phyloP scores from a whole-genome alignment of 495 filamentous ascomycete genomes.

The Penicillium maclennaniae region DNA sequence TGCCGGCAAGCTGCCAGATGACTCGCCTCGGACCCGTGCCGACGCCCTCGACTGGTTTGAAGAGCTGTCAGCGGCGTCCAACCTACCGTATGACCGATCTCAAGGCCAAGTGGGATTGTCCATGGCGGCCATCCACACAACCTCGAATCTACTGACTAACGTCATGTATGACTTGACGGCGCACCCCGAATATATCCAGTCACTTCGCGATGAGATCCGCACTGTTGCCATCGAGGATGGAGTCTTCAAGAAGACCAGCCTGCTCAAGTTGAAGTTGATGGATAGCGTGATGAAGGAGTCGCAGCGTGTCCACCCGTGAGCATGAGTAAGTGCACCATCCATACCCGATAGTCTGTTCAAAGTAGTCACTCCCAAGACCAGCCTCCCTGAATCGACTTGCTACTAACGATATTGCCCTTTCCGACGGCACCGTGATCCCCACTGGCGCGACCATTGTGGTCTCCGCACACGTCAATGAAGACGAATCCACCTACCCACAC shows the following conservation, averaged over 20 bases:
- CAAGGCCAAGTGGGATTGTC: conserved; percentile 31
- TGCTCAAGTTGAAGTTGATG: conserved; percentile 50
- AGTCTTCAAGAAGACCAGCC: conserved; percentile 43
- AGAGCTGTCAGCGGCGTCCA: conserved; percentile 21
- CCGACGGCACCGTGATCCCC: conserved; percentile 32
- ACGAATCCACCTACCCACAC: conserved; percentile 41
- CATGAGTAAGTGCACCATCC: conserved; percentile 28
- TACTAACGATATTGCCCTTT: conserved; percentile 26
- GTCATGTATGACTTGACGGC: conserved; percentile 40
- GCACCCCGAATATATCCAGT: conserved; percentile 34
- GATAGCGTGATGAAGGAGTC: conserved; percentile 42
- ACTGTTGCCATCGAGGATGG: conserved; percentile 33
- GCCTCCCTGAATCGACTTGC: conserved; percentile 44
- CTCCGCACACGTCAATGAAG: conserved; percentile 30
- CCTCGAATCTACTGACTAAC: conserved; percentile 35
- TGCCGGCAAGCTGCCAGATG: conserved; percentile 23
- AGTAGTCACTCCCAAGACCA: conserved; percentile 9
- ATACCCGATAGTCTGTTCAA: not conserved
- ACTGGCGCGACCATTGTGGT: conserved; percentile 35
- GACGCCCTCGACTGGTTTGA: conserved; percentile 39
- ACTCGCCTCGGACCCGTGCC: conserved; percentile 15
- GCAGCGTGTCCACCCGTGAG: conserved; percentile 29
- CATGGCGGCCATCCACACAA: conserved; percentile 47
- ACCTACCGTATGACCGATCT: conserved; percentile 16
- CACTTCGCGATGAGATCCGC: conserved; percentile 36